These are phyloP conservation scores for Talaromyces wortmannii DNA, from an alignment of 495 filamentous ascomycete species.

Conservation along the genomic window DNA sequence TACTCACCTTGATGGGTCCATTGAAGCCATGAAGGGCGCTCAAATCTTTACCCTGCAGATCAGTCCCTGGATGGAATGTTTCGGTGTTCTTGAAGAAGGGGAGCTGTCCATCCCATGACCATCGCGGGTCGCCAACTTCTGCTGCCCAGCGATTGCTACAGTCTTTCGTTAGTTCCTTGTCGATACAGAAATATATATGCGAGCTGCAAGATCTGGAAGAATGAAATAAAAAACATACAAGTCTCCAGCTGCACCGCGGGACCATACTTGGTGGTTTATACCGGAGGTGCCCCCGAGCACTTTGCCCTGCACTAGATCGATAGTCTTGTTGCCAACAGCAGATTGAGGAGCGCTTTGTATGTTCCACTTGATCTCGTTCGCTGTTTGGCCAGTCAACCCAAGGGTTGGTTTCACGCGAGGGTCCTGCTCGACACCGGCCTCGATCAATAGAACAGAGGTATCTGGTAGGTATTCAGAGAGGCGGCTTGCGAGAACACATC, in stretches of 20 bases:
- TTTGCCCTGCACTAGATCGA: conserved; percentile 29
- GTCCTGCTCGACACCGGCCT: conserved; percentile 29
- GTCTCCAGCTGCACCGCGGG: conserved; percentile 36
- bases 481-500: not conserved
- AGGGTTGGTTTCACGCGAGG: not conserved
- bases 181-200: too few species aligned
- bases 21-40: not conserved
- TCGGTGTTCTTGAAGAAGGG: conserved; percentile 11
- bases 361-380: not conserved
- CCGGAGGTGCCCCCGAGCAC: conserved; percentile 37
- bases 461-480: not conserved
- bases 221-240: conserved; percentile 11
- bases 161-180: not conserved
- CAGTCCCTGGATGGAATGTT: not conserved
- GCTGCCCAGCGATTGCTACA: conserved; percentile 32
- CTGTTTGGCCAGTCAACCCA: not conserved
- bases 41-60: not conserved
- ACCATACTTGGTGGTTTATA: conserved; percentile 45
- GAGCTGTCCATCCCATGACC: conserved; percentile 42
- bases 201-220: not conserved
- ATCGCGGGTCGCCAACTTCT: conserved; percentile 36
- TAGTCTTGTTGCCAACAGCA: conserved; percentile 5
- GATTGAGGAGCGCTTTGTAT: not conserved
- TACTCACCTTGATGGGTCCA: not conserved
- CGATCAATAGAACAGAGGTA: conserved; percentile 19